Base-by-base conservation (phyloP, 2,329 filamentous ascomycete genomes). In the Fusarium mexicanum region DNA sequence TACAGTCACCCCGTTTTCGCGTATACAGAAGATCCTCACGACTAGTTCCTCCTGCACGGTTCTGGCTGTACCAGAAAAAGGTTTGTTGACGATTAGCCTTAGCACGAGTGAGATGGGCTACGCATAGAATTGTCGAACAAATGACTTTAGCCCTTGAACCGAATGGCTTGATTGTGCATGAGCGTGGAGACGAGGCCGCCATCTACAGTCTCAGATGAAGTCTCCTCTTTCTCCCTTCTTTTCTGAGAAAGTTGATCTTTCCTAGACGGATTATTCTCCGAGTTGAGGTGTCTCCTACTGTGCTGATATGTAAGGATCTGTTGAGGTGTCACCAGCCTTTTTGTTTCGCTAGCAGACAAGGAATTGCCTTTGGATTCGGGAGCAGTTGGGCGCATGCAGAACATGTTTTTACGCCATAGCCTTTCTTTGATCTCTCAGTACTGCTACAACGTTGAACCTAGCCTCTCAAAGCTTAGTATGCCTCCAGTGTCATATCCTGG, bases 381-480 rank as follows among this genome's bases (percentile, higher is more conserved):
- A 0, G 18, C 0, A 22, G 0, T 29, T 29, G 5, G 0, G 3
- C 0, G 0, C 18, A 47, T 22, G 9, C 3, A 16, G 18, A 29
- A 12, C 14, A 0, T 22, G 4, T 1, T 8, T 8, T 5, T 48
- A 48, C 5, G 9, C 26, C 2, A 8, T 2, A 12, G 14, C 20
- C 13, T 17, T 48, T 22, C 6, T 16, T 29, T 31, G 8, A 18
- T 18, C 47, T 33, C 22, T n/a, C 3, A 9, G 22, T n/a, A 12
- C 16, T n/a, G 11, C 6, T 3, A 29, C 22, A 18, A 9, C 29
- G 20, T 10, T 18, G 22, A 17, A 13, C 22, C 16, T 7, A 50
- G 29, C 22, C 16, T 24, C 29, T 18, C 8, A 1, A 13, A 13
- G 8, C 29, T 24, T 18, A 24, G 22, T 2, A 50, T 13, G 8